Evolutionary conservation across 192 early-diverging fungal genomes (phyloP).

Genomic region (Podochytrium sp.): DNA sequence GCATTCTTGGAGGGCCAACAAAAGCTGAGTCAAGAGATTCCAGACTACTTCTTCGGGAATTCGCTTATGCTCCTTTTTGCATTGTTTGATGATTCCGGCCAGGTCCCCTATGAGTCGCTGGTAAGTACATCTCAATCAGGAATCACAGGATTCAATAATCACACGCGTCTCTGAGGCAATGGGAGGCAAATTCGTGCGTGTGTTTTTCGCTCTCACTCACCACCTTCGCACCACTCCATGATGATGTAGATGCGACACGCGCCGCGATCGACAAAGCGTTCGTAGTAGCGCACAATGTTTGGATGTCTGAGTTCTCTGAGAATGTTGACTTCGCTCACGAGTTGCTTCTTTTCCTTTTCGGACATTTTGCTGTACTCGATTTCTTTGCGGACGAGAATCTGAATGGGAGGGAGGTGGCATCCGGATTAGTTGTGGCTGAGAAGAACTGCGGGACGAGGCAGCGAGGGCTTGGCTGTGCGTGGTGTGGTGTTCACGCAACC

Average conservation of each 20-base stretch:
- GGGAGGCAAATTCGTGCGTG: too few relatives aligned
- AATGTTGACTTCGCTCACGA: slow-evolving; percentile 78
- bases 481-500: neutral
- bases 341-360: slow-evolving; percentile 72
- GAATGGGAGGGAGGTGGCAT: neutral
- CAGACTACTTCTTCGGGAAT: slow-evolving; percentile 72
- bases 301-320: slow-evolving; percentile 72
- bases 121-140: neutral
- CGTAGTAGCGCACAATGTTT: slow-evolving; percentile 75
- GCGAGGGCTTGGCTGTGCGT: neutral
- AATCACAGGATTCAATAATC: too few relatives aligned
- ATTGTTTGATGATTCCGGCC: slow-evolving; percentile 65
- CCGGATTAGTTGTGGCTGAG: neutral
- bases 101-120: slow-evolving; percentile 63
- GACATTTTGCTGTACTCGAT: slow-evolving; percentile 80
- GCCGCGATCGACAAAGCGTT: slow-evolving; percentile 67
- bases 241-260: slow-evolving; percentile 75
- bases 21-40: slow-evolving; percentile 67
- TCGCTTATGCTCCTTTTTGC: slow-evolving; percentile 56
- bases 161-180: too few relatives aligned
- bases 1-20: slow-evolving; percentile 71
- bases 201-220: too few relatives aligned
- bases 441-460: neutral
- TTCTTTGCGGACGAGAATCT: slow-evolving; percentile 78
- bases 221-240: slow-evolving; percentile 56